These are phyloP conservation scores for Pestalotiopsis sp. DNA, from an alignment of 2,329 filamentous ascomycete genomes.

Conservation along the genomic window DNA sequence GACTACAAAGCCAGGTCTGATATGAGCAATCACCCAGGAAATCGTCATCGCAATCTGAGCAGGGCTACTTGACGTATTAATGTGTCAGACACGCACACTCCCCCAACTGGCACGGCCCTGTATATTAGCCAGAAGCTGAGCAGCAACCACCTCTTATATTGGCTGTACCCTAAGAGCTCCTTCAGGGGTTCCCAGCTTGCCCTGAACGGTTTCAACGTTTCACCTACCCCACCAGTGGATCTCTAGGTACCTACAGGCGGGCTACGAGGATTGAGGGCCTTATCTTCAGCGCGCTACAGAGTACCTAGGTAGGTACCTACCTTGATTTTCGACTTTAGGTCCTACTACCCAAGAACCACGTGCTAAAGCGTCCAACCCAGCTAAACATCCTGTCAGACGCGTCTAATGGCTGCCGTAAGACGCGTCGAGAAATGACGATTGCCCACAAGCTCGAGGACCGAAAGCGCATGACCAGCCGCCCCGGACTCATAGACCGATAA, in stretches of 20 bases:
- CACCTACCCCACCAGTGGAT: background rate
- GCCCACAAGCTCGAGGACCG: background rate
- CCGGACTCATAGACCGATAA: background rate
- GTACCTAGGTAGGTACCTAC: background rate
- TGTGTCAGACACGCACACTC: background rate
- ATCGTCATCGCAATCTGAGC: constrained; percentile 2
- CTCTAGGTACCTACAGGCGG: background rate
- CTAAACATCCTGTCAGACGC: background rate
- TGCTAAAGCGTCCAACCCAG: background rate
- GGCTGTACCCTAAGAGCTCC: background rate
- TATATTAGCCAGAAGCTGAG: background rate
- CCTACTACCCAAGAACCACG: background rate
- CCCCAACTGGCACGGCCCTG: background rate
- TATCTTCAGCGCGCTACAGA: background rate
- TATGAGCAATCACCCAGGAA: background rate
- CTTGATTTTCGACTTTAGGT: background rate
- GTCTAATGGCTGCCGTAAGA: background rate
- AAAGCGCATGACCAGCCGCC: background rate
- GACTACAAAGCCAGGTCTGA: background rate
- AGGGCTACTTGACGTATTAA: background rate
- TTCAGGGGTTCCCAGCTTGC: background rate
- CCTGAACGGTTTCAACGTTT: constrained; percentile 8
- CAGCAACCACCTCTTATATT: background rate
- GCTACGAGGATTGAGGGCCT: background rate
- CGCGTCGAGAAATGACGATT: background rate